A percentile compares a stretch with the other conserved stretches of the same genome.
These are phyloP conservation scores for Backusella australiensis DNA, from an alignment of 192 early-diverging fungal species.

Conservation along the genomic window DNA sequence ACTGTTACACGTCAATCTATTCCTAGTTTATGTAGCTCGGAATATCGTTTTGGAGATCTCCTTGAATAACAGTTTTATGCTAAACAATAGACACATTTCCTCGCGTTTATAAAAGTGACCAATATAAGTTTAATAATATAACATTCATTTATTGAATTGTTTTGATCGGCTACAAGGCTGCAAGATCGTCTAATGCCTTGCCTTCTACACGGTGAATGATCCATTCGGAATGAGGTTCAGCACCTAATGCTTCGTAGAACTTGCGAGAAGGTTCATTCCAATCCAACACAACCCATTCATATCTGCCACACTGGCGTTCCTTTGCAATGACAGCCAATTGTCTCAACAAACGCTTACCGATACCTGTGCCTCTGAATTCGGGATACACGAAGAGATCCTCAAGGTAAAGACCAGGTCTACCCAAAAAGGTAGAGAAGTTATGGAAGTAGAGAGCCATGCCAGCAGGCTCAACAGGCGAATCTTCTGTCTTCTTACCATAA, in stretches of 20 bases:
- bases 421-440: conserved; percentile 80
- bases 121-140: background rate
- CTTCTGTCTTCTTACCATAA: conserved; percentile 32
- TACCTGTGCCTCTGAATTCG: conserved; percentile 61
- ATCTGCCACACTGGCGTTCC: conserved; percentile 65
- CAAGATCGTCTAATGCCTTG: conserved; percentile 50
- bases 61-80: background rate
- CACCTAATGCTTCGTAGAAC: conserved; percentile 76
- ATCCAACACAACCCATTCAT: conserved; percentile 85
- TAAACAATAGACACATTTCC: background rate
- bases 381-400: conserved; percentile 78
- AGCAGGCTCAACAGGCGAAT: conserved; percentile 44
- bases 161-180: conserved; percentile 33
- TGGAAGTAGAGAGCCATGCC: conserved; percentile 85
- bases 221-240: conserved; percentile 72
- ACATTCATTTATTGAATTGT: background rate
- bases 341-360: conserved; percentile 67
- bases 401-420: conserved; percentile 76
- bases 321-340: conserved; percentile 66
- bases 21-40: background rate
- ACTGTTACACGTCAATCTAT: background rate
- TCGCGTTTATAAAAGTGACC: background rate
- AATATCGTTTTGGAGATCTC: background rate
- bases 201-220: conserved; percentile 69
- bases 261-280: conserved; percentile 80